Conservation (phyloP, 2,329 filamentous ascomycete species). For the Penicillium sp. region DNA sequence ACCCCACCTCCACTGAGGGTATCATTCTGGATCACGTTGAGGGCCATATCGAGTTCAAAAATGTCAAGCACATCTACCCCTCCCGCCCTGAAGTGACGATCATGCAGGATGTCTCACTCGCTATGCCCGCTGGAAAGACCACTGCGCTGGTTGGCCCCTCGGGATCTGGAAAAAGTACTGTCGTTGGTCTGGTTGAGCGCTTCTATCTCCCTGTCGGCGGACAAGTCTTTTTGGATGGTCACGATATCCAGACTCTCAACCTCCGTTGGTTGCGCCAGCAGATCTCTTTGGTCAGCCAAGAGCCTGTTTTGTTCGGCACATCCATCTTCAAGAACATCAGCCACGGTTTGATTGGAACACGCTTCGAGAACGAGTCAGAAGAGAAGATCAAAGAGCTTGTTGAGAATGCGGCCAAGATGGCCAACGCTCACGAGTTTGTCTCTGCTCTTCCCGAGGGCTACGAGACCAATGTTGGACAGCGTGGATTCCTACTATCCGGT, state of each 20-base stretch:
- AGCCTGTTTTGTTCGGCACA: conserved; percentile 85
- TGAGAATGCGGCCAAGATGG: conserved; percentile 79
- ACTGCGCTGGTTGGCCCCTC: conserved; percentile 93
- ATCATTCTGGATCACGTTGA: conserved; percentile 70
- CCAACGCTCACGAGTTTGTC: conserved; percentile 95
- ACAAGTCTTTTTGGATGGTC: conserved; percentile 76
- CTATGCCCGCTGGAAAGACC: conserved; percentile 84
- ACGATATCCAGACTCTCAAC: conserved; percentile 79
- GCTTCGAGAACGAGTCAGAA: conserved; percentile 67
- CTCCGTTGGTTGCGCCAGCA: conserved; percentile 89
- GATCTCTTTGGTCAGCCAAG: conserved; percentile 89
- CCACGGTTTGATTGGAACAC: conserved; percentile 86
- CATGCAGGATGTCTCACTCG: conserved; percentile 78
- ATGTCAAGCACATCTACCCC: conserved; percentile 91
- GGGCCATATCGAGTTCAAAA: conserved; percentile 77
- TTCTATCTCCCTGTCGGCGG: conserved; percentile 91
- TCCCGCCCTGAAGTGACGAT: conserved; percentile 87
- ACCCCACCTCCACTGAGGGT: conserved; percentile 73
- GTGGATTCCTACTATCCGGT: conserved; percentile 87
- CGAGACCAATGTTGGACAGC: conserved; percentile 91
- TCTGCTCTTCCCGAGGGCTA: conserved; percentile 80
- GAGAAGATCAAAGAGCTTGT: conserved; percentile 72
- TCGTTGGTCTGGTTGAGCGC: conserved; percentile 87
- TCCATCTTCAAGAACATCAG: conserved; percentile 88
- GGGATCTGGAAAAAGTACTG: conserved; percentile 91